Evolutionary conservation across 164 flowering plant genomes (phyloP), one percentile per base, ranked within the genome.

Genomic region (Berberis thunbergii): DNA sequence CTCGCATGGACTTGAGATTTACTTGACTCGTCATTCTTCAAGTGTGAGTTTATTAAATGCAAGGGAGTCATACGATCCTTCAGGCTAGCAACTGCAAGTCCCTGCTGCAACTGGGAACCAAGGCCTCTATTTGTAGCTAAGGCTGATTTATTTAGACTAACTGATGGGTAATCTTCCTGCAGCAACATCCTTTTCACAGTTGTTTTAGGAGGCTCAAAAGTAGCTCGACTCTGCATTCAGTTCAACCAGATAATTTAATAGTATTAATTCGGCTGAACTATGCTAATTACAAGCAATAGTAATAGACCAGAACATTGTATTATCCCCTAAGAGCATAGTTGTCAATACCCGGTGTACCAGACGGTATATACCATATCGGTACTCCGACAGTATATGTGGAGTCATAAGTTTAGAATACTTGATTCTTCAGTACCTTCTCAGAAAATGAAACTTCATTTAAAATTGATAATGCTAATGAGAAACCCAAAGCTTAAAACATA

Each of bases 171-270:
- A 49, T 75, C 72, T 64, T 83, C 88, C 66, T 69, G 84, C 71
- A 80, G 43, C 62, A 76, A 68, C 67, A 79, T 70, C 75, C 99
- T 85, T 69, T 83, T 83, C 1, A 94, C 82, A 68, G 87, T 89
- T 66, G 96, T 86, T 73, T 83, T 91, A 64, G 87, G 77, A 73
- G 99, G 91, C 69, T 87, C 93, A 79, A 77, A 84, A 64, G 76
- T 78, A 57, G 84, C 82, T 91, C 82, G 84, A 58, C 78, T 84
- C 99, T 94, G 84, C 73, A 74, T 56, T 53, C 49, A 68, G 5
- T 42, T 46, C 41, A 70, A n/a, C 7, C 49, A 59, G 38, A 40
- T 3, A 26, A 1, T 26, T 56, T 56, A 3, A 4, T 56, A 1
- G 7, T 26, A 56, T 56, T 7, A 38, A 26, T 26, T 26, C 26